These are phyloP conservation scores for Inga leiocalycina DNA, from an alignment of 306 rosid species.

Conservation along the genomic window DNA sequence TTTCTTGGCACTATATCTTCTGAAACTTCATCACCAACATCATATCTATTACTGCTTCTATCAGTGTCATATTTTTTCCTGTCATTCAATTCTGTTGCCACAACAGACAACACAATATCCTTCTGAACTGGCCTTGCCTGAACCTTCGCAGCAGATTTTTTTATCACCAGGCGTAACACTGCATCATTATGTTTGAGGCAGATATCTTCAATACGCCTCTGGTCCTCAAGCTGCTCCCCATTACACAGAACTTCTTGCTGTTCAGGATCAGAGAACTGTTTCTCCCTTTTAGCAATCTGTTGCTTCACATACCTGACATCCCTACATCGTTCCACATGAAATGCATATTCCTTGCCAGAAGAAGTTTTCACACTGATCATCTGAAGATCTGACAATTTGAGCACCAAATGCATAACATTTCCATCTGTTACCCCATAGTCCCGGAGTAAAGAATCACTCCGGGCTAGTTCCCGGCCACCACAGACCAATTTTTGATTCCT, in stretches of 20 bases:
- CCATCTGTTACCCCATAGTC: constrained; percentile 88
- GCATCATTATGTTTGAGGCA: constrained; percentile 69
- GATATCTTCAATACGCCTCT: constrained; percentile 75
- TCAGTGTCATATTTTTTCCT: constrained; percentile 35
- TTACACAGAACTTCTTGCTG: constrained; percentile 80
- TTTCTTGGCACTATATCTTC: constrained; percentile 40
- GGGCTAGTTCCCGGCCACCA: constrained; percentile 85
- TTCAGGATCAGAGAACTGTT: constrained; percentile 68
- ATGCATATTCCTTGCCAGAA: constrained; percentile 68
- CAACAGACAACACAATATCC: constrained; percentile 70
- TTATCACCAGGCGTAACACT: constrained; percentile 68
- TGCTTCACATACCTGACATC: constrained; percentile 85
- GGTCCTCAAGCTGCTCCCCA: constrained; percentile 79
- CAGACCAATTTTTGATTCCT: constrained; percentile 88
- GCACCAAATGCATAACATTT: constrained; percentile 86
- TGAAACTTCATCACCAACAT: constrained; percentile 38
- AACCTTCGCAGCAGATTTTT: constrained; percentile 78
- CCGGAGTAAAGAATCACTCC: constrained; percentile 71
- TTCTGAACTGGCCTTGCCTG: constrained; percentile 57
- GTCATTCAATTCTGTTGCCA: constrained; percentile 50
- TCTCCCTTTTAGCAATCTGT: constrained; percentile 67
- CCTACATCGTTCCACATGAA: constrained; percentile 73
- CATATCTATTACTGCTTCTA: constrained; percentile 37
- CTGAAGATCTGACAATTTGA: constrained; percentile 80
- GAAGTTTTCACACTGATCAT: constrained; percentile 65